Conservation (phyloP, 495 filamentous ascomycete genomes). For the Hyaloscypha finlandica region DNA sequence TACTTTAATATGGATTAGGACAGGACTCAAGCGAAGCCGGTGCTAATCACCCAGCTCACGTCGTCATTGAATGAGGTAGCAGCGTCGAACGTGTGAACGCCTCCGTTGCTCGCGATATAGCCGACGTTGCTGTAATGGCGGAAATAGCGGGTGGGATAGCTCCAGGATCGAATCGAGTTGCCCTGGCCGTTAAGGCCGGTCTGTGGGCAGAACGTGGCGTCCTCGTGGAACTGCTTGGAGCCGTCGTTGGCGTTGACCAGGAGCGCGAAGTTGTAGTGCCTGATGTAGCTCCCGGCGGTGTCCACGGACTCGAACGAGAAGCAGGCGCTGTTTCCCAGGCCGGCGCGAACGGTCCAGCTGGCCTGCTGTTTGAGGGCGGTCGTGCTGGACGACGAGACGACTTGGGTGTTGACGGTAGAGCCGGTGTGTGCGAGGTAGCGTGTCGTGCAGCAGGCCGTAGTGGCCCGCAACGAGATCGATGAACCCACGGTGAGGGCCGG, state of each 20-base stretch:
- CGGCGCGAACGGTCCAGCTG: slow-evolving; percentile 55
- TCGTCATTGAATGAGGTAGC: slow-evolving; percentile 50
- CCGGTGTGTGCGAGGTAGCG: slow-evolving; percentile 53
- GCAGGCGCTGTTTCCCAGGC: slow-evolving; percentile 54
- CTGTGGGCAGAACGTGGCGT: slow-evolving; percentile 58
- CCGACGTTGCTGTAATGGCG: slow-evolving; percentile 50
- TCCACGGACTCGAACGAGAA: slow-evolving; percentile 59
- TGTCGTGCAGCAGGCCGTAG: slow-evolving; percentile 50
- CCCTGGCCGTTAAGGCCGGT: slow-evolving; percentile 48
- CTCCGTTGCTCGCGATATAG: slow-evolving; percentile 55
- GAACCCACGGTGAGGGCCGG: slow-evolving; percentile 48
- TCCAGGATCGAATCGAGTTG: slow-evolving; percentile 53
- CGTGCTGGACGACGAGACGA: slow-evolving; percentile 51
- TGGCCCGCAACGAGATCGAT: slow-evolving; percentile 51
- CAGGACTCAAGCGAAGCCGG: slow-evolving; percentile 44
- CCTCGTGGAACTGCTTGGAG: slow-evolving; percentile 52
- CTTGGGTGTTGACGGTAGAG: slow-evolving; percentile 50
- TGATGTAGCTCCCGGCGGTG: slow-evolving; percentile 55
- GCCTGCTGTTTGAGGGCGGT: slow-evolving; percentile 49
- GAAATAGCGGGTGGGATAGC: slow-evolving; percentile 56
- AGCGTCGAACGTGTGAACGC: slow-evolving; percentile 51
- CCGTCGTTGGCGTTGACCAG: slow-evolving; percentile 48
- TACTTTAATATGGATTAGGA: no score
- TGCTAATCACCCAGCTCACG: slow-evolving; percentile 48
- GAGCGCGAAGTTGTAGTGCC: slow-evolving; percentile 51